Percentiles rank a stretch among this genome's conserved stretches.
Conservation (phyloP, 768 basidiomycete species). For the Roridomyces roridus region DNA sequence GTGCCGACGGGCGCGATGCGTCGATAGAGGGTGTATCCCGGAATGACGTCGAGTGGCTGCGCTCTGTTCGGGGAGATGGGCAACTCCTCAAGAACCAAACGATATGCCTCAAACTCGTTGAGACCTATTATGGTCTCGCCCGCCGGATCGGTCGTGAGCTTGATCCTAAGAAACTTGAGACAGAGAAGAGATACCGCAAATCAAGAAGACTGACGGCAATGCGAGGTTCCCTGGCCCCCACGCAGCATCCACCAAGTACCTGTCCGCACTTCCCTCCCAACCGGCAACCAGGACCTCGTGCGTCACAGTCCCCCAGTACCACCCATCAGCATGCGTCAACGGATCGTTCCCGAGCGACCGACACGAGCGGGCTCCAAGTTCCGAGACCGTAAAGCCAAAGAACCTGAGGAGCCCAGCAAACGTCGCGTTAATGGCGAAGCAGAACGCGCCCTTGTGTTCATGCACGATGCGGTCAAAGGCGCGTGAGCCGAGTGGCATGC, state of each 20-base stretch:
- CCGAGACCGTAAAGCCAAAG: constrained; percentile 20
- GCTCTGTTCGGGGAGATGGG: constrained; percentile 17
- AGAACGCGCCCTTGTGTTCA: constrained; percentile 25
- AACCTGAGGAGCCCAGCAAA: constrained; percentile 19
- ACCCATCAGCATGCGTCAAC: constrained; percentile 20
- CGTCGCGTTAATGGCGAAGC: constrained; percentile 21
- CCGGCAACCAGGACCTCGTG: constrained; percentile 21
- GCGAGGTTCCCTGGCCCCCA: constrained; percentile 23
- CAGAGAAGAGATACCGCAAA: not conserved
- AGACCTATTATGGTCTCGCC: constrained; percentile 21
- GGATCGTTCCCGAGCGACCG: constrained; percentile 22
- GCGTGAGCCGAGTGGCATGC: constrained; percentile 21
- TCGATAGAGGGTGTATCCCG: constrained; percentile 22
- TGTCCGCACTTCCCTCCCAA: constrained; percentile 12
- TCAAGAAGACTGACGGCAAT: constrained; percentile 11
- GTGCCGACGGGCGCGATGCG: constrained; percentile 23
- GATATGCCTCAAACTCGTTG: constrained; percentile 24
- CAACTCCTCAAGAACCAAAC: constrained; percentile 14
- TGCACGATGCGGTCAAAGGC: constrained; percentile 17
- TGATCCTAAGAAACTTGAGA: constrained; percentile 8
- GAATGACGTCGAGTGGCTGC: constrained; percentile 11
- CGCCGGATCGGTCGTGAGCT: constrained; percentile 16
- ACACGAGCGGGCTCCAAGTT: constrained; percentile 20
- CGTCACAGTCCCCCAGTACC: constrained; percentile 24
- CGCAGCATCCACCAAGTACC: constrained; percentile 19